phyloP scores from a whole-genome alignment of 306 rosid genomes.

The Rosa rugosa region DNA sequence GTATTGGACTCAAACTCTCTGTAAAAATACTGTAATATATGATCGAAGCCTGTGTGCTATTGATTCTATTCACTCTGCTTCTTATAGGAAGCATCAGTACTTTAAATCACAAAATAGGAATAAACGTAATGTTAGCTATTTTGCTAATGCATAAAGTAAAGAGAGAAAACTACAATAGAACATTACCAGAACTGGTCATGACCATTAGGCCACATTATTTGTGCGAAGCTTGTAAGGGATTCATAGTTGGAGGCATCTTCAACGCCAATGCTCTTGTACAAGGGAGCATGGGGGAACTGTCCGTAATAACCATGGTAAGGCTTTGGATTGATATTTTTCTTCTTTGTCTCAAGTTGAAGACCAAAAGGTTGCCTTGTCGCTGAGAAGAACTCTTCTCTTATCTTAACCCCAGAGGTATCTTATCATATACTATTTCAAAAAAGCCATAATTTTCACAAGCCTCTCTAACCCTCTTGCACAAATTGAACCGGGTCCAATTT shows the following conservation, averaged over 20 bases:
- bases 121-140: background rate
- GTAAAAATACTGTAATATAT: no score
- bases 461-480: constrained; percentile 26
- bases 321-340: background rate
- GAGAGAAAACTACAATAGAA: background rate
- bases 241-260: constrained; percentile 11
- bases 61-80: no score
- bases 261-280: constrained; percentile 8
- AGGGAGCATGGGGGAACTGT: background rate
- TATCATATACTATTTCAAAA: constrained; percentile 2
- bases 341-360: constrained; percentile 6
- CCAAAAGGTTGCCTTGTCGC: background rate
- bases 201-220: background rate
- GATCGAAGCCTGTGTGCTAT: no score
- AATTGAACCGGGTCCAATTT: constrained; percentile 25
- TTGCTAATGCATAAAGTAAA: background rate
- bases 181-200: background rate
- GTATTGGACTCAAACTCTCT: no score
- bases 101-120: background rate
- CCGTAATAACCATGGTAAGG: background rate
- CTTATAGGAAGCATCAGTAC: background rate
- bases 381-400: background rate
- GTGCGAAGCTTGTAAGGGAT: background rate
- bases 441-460: constrained; percentile 31
- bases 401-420: background rate